These are phyloP conservation scores for Alectoria sarmentosa DNA, from an alignment of 495 filamentous ascomycete species.

Conservation along the genomic window DNA sequence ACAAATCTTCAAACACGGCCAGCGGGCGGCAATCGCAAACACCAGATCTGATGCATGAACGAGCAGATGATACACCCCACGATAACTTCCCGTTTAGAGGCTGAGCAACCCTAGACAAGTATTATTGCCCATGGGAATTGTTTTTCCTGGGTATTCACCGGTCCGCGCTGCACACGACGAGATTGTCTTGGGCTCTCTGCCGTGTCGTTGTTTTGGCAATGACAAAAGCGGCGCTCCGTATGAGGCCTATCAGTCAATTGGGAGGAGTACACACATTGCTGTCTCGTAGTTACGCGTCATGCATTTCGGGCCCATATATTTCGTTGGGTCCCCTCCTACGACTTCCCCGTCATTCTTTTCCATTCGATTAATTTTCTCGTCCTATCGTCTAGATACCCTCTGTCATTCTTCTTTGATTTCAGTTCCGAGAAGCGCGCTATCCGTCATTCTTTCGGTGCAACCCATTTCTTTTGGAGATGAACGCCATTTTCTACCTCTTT, in stretches of 20 bases:
- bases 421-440: background rate
- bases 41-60: background rate
- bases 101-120: background rate
- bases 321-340: background rate
- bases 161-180: background rate
- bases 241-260: background rate
- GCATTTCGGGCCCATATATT: background rate
- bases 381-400: background rate
- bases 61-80: background rate
- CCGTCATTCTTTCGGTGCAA: background rate
- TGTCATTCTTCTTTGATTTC: too few species aligned
- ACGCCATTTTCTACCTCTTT: background rate
- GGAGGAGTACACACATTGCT: background rate
- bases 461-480: background rate
- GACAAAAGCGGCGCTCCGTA: background rate
- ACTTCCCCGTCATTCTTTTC: background rate
- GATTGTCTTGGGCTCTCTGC: background rate
- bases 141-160: accelerated
- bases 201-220: too few species aligned
- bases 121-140: background rate
- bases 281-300: background rate
- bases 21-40: background rate
- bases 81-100: background rate
- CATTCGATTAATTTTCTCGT: background rate
- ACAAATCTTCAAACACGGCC: background rate